A percentile compares a stretch with the other conserved stretches of the same genome.
Conservation (phyloP, 2,329 filamentous ascomycete genomes). For the Didymella pinodella region DNA sequence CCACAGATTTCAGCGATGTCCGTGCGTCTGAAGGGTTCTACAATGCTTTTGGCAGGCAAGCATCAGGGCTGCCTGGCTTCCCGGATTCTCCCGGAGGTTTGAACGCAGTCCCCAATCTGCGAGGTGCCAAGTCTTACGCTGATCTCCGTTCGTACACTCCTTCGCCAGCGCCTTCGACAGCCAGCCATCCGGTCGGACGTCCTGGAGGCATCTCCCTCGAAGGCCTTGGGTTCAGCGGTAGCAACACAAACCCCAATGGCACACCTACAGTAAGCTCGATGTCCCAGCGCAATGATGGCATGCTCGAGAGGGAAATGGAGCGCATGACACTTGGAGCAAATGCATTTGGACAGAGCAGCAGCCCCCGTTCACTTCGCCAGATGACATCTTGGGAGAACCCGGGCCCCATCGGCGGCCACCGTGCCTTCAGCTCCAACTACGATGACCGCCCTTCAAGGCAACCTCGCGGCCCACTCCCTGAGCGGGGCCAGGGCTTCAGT, state of each 20-base stretch:
- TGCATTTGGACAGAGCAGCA: slow-evolving; percentile 57
- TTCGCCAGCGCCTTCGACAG: slow-evolving; percentile 87
- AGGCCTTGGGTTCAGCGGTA: slow-evolving; percentile 58
- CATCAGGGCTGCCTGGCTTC: slow-evolving; percentile 78
- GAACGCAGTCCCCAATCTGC: slow-evolving; percentile 78
- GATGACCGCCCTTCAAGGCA: slow-evolving; percentile 68
- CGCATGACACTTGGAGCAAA: slow-evolving; percentile 63
- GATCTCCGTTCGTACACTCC: slow-evolving; percentile 95
- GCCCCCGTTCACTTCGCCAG: slow-evolving; percentile 66
- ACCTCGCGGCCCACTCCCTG: slow-evolving; percentile 67
- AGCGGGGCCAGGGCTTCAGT: slow-evolving; percentile 66
- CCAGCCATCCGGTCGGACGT: slow-evolving; percentile 78
- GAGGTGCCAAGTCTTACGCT: slow-evolving; percentile 94
- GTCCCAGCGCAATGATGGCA: slow-evolving; percentile 63
- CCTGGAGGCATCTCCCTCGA: slow-evolving; percentile 63
- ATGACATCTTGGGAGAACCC: slow-evolving; percentile 69
- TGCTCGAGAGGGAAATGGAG: slow-evolving; percentile 69
- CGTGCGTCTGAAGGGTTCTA: slow-evolving; percentile 78
- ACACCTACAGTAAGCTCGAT: slow-evolving; percentile 65
- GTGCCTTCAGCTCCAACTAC: slow-evolving; percentile 68
- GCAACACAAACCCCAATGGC: slow-evolving; percentile 71
- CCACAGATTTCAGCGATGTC: slow-evolving; percentile 91
- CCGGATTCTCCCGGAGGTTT: slow-evolving; percentile 76
- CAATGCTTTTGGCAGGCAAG: slow-evolving; percentile 78
- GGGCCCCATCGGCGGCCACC: slow-evolving; percentile 70